Evolutionary conservation across 768 basidiomycete species (phyloP), one percentile per base, ranked within the genome.

Genomic region (Lactarius sanguifluus): DNA sequence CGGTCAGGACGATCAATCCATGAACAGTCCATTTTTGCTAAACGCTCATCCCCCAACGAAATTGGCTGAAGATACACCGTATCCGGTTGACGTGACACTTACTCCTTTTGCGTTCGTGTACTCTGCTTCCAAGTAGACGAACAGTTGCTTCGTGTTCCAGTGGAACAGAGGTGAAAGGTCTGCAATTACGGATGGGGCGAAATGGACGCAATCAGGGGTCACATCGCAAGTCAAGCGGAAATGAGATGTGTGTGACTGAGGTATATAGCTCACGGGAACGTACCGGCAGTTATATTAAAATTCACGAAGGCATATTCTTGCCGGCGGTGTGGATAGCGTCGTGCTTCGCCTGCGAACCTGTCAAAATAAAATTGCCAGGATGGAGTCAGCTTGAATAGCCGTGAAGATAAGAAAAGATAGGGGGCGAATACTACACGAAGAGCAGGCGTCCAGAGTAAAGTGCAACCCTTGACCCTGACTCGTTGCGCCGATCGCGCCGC

Each of bases 121-220:
- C 75, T 96, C 92, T 0, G 91, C 94, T 71, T 88, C 85, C 40
- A 96, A 83, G 73, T 92, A 94, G 15, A 96, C 75, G 75, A 96
- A 96, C 13, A 96, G 73, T 74, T 96, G 94, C 77, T 96, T 96
- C n/a, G 94, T 96, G 76, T 96, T 96, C 94, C 94, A 96, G 77
- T 95, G 80, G 78, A 95, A 96, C 36, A 96, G 81, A 15, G 94
- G 86, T 10, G 84, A 80, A 5, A 96, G 80, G 77, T 96, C 94
- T 94, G 69, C 57, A 25, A 18, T 47, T 15, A 4, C 20, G n/a
- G 25, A 38, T 23, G 13, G 52, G 34, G 62, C 12, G 32, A 23
- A 57, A 25, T 36, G 45, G 43, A 43, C 23, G 58, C 20, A 66
- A 57, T 58, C 30, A 47, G 28, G 63, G 34, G 58, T 70, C 30